These are phyloP conservation scores for Coniochaeta prunicola DNA, from an alignment of 2,329 filamentous ascomycete genomes.

Conservation along the genomic window DNA sequence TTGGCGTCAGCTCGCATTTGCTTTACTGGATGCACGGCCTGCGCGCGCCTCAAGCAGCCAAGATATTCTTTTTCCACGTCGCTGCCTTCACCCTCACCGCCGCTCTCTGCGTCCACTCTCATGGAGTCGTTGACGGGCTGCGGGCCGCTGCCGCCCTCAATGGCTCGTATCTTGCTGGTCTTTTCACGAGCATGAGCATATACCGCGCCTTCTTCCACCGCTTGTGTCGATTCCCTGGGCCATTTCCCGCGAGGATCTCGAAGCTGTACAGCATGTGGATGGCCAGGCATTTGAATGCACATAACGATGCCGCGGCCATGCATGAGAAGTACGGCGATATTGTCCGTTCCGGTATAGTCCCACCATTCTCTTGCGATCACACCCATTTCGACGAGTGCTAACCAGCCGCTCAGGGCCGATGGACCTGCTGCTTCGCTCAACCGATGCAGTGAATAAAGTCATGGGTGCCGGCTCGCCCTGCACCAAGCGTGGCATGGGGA, in stretches of 20 bases:
- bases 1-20: neutral
- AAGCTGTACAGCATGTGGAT: slow-evolving; percentile 5
- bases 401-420: neutral
- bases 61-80: neutral
- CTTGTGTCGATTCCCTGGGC: neutral
- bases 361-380: neutral
- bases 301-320: slow-evolving; percentile 3
- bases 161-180: neutral
- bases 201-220: slow-evolving; percentile 5
- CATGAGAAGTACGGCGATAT: slow-evolving; percentile 5
- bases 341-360: neutral
- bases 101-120: neutral
- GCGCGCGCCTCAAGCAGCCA: neutral
- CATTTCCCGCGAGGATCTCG: slow-evolving; percentile 1
- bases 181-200: slow-evolving; percentile 7
- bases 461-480: neutral
- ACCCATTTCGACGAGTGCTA: neutral
- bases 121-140: neutral
- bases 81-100: neutral
- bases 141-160: neutral
- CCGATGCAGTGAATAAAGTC: neutral
- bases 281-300: neutral
- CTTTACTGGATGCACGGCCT: slow-evolving; percentile 1
- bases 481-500: neutral
- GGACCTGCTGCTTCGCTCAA: neutral